Evolutionary conservation across 148 eudicot species (phyloP), one percentile per base, ranked within the genome.

Genomic region (Spergularia bocconei): DNA sequence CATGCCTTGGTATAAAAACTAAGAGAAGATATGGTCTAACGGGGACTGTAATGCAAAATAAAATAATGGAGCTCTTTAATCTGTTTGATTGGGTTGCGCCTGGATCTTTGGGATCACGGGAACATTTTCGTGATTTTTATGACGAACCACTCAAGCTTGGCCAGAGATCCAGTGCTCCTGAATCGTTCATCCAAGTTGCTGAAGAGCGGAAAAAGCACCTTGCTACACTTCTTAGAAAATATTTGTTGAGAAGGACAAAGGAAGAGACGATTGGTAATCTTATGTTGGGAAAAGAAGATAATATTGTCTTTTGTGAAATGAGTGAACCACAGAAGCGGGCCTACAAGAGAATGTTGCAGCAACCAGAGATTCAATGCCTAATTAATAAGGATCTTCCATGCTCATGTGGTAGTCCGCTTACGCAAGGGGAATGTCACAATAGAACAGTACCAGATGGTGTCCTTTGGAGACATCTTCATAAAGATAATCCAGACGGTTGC

Each of bases 201-300:
- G 89, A 95, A 78, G 87, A 86, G 77, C 85, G 98, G 55, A 92
- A 88, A 72, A 88, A 89, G 73, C 98, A 95, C 78, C 87, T 95
- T 23, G 96, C 83, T n/a, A 74, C 83, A 54, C 90, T 95, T 82
- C 86, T 95, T 65, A 79, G 78, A 16, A 88, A 84, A 64, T 95
- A 91, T 75, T 70, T 95, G 36, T 74, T 95, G 51, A 90, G 98
- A 81, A 92, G 98, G 82, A 95, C 98, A 55, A 95, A 95, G 81
- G 97, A 92, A 77, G 98, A 95, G 79, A 95, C 98, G 2, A 87
- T 95, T 68, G 98, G 98, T 72, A 93, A 95, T 76, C 93, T 95
- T 71, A 90, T 95, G 98, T 68, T 89, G 91, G 98, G 98, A 48
- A 95, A 95, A 85, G 98, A 95, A 86, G 98, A 95, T 79, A 95